These are phyloP conservation scores for Acacia melanoxylon DNA, from an alignment of 306 rosid species.

Conservation along the genomic window DNA sequence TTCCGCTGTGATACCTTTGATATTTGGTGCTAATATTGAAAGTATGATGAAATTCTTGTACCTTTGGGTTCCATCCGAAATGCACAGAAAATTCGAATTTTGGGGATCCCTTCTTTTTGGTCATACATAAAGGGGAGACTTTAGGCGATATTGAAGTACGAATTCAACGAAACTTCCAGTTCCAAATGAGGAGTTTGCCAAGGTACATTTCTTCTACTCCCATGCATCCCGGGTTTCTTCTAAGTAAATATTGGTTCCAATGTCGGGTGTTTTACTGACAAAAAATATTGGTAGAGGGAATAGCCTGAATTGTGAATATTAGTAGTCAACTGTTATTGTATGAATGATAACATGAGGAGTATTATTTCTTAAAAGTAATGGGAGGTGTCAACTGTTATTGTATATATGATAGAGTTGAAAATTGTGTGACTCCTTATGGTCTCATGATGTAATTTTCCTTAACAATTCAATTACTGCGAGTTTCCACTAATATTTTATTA, in stretches of 20 bases:
- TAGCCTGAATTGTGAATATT: no score
- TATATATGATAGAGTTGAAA: neutral
- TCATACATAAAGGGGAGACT: constrained; percentile 80
- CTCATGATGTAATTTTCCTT: constrained; percentile 16
- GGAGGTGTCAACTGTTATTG: no score
- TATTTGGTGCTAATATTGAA: neutral
- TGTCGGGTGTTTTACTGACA: no score
- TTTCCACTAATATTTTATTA: neutral
- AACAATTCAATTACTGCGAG: neutral
- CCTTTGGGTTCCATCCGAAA: neutral
- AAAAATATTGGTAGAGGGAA: no score
- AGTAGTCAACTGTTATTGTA: no score
- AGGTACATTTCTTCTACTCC: no score
- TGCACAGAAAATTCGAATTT: constrained; percentile 81
- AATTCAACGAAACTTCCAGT: no score
- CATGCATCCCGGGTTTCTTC: no score
- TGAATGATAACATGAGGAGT: no score
- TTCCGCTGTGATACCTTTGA: neutral
- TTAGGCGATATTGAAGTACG: constrained; percentile 68
- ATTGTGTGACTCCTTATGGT: neutral
- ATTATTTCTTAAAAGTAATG: no score
- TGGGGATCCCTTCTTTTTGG: constrained; percentile 93
- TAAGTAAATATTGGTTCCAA: no score
- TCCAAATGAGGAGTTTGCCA: no score
- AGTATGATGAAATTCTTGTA: neutral